Conservation (phyloP, 1,284 basidiomycete species). For the Gomphus sp. region DNA sequence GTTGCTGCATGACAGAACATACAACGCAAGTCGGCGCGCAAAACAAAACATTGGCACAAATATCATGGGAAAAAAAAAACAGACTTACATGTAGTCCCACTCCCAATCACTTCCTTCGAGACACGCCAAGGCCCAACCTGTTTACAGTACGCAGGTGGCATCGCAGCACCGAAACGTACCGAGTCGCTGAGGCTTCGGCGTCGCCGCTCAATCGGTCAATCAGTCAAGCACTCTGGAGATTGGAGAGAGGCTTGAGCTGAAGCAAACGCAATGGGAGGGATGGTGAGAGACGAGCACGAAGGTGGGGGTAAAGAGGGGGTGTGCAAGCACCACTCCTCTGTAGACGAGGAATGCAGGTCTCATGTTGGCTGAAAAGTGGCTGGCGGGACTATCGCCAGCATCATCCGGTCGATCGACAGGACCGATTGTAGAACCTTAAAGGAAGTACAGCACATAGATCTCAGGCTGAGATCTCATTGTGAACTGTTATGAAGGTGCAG, state of each 20-base stretch:
- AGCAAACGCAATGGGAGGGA: background rate
- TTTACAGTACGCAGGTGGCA: background rate
- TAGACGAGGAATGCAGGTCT: background rate
- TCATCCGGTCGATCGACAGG: background rate
- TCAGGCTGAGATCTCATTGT: background rate
- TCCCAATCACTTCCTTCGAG: background rate
- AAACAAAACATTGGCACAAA: background rate
- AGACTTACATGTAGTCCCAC: background rate
- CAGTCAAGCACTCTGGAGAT: background rate
- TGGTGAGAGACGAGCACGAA: background rate
- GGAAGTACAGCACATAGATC: background rate
- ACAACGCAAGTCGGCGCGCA: background rate
- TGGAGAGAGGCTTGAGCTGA: background rate
- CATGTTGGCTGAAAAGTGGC: background rate
- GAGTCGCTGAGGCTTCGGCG: background rate
- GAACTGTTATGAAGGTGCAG: background rate
- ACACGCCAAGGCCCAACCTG: background rate
- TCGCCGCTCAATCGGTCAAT: background rate
- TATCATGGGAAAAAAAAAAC: background rate
- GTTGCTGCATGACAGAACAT: background rate
- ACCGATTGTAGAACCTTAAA: background rate
- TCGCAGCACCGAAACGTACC: background rate
- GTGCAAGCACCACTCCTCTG: background rate
- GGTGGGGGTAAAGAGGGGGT: background rate
- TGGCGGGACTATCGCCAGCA: background rate